Evolutionary conservation across 257 asterid genomes (phyloP).

Genomic region (Nicotiana tomentosiformis): DNA sequence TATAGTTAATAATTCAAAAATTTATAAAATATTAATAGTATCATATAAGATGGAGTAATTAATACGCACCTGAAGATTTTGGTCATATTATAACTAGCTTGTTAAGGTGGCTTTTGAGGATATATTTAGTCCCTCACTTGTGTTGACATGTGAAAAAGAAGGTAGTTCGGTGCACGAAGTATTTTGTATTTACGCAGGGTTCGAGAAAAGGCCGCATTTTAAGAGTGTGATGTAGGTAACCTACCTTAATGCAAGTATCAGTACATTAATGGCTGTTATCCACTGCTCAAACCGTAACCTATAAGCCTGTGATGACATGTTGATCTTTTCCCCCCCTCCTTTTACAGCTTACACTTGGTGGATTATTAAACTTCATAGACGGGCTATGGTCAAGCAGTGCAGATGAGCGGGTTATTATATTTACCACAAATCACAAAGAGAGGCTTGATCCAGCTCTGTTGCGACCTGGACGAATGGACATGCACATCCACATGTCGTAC

Average conservation of each 20-base stretch:
- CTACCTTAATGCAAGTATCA: too few relatives aligned
- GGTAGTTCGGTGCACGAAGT: too few relatives aligned
- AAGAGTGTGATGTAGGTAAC: too few relatives aligned
- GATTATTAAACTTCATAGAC: constrained; percentile 69
- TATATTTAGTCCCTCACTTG: too few relatives aligned
- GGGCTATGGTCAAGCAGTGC: constrained; percentile 89
- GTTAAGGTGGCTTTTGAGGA: background rate
- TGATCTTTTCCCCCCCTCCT: too few relatives aligned
- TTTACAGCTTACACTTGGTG: constrained; percentile 55
- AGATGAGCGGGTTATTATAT: constrained; percentile 59
- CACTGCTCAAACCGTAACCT: too few relatives aligned
- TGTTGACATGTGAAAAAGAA: too few relatives aligned
- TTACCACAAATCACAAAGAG: constrained; percentile 73
- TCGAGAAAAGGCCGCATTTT: too few relatives aligned
- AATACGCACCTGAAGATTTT: background rate
- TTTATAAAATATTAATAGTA: background rate
- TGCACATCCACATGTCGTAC: constrained; percentile 75
- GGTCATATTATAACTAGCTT: background rate
- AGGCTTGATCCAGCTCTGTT: constrained; percentile 72
- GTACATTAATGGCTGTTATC: too few relatives aligned
- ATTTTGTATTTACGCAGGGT: too few relatives aligned
- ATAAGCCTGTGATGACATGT: too few relatives aligned
- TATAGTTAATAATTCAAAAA: background rate
- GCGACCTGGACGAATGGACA: constrained; percentile 85
- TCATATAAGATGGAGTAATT: background rate